Base-by-base conservation (phyloP, 768 basidiomycete genomes). In the Fibroporia radiculosa region DNA sequence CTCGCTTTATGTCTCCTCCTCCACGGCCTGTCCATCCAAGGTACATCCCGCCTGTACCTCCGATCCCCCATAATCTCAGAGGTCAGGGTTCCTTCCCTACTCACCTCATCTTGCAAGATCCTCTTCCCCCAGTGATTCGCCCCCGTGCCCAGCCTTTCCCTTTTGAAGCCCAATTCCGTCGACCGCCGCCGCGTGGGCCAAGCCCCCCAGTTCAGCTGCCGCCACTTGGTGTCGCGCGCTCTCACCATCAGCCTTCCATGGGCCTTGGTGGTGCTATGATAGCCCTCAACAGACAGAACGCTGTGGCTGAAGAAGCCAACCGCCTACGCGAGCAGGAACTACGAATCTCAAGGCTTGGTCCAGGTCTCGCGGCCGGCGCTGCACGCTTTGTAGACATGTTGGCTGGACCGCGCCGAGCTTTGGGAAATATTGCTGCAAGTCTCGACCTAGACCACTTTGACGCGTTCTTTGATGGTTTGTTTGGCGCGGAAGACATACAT, bases 201-300 rank as follows among this genome's bases (percentile, higher is more conserved):
- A 53, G 54, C 7, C 59, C 62, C 27, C 40, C 51, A n/a, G 42
- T 56, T 19, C 54, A 57, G 14, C 34, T 44, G 3, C 61, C 50
- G 16, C 52, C 55, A 1, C 56, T 56, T 1, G 59, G 65, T 4
- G 72, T 74, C 2, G 61, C 68, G 20, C 72, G 73, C 3, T 79
- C 79, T 34, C 78, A 78, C 48, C 71, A 73, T 44, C 62, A 70
- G 3, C 84, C 84, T 16, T 49, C 66, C 6, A 76, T 85, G 70
- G 79, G 78, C 12, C 60, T 85, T 19, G 83, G 83, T 6, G 83
- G 83, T 18, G 82, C 77, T 2, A 52, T 84, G 3, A 62, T 83
- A 5, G 67, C 80, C 8, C 55, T 65, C 14, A 62, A 63, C 32
- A 58, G 64, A 11, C 65, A 59, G 34, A 47, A 61, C 27, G 35